Percentiles rank a stretch among this genome's conserved stretches.
These are phyloP conservation scores for Kodamaea sp. DNA, from an alignment of 1,139 yeast genomes.

Conservation along the genomic window DNA sequence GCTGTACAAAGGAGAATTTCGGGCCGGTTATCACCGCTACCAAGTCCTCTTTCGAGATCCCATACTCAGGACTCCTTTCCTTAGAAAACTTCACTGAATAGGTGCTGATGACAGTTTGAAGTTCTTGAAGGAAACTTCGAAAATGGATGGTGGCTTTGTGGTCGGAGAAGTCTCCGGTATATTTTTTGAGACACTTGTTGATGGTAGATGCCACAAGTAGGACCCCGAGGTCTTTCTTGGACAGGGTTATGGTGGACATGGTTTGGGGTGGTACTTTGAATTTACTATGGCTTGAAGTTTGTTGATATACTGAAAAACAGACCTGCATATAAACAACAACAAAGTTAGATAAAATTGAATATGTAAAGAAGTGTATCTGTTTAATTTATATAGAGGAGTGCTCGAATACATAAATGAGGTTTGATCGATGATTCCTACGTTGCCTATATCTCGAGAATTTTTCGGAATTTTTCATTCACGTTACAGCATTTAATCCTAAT, in stretches of 20 bases:
- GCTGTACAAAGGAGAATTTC: constrained; percentile 20
- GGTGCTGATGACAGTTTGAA: constrained; percentile 18
- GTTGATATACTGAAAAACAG: no score
- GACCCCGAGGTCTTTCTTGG: constrained; percentile 10
- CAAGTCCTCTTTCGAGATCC: constrained; percentile 14
- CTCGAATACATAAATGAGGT: no score
- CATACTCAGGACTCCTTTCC: not conserved
- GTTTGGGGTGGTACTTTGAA: not conserved
- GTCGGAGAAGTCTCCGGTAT: constrained; percentile 9
- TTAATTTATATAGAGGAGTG: no score
- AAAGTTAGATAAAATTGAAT: no score
- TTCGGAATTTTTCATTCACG: no score
- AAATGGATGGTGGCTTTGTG: constrained; percentile 18
- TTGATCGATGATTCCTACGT: no score
- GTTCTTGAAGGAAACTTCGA: constrained; percentile 18
- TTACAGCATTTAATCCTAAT: no score
- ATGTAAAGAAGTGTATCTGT: no score
- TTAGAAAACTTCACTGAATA: constrained; percentile 10
- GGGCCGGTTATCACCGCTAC: constrained; percentile 12
- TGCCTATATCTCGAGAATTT: no score
- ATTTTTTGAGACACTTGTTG: constrained; percentile 22
- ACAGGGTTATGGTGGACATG: constrained; percentile 1
- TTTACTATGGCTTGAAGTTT: not conserved
- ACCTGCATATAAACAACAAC: no score
- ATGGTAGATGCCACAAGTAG: constrained; percentile 34